These are phyloP conservation scores for Candida labiduridarum DNA, from an alignment of 1,139 yeast genomes.

Conservation along the genomic window DNA sequence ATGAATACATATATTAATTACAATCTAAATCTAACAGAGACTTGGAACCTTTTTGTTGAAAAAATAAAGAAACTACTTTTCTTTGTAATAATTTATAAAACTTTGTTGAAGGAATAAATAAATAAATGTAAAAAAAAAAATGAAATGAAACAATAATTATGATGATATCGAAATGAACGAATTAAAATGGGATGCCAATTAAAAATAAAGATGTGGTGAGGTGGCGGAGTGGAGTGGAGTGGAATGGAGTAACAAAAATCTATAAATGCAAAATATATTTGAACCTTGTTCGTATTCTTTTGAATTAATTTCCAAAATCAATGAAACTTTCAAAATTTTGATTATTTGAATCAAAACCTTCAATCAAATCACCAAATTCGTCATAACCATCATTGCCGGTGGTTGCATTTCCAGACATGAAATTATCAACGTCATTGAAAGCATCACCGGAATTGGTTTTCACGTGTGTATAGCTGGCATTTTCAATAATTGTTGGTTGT, in stretches of 20 bases:
- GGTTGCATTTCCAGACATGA: not conserved
- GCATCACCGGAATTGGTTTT: slow-evolving; percentile 1
- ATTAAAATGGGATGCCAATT: not conserved
- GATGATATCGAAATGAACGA: not conserved
- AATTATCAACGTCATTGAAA: not conserved
- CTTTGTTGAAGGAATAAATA: not conserved
- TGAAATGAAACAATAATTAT: not conserved
- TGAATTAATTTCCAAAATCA: slow-evolving; percentile 6
- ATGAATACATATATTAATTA: not conserved
- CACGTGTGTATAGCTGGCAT: slow-evolving; percentile 4
- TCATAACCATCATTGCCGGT: slow-evolving; percentile 4
- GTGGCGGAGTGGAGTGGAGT: not conserved
- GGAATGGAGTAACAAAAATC: not conserved
- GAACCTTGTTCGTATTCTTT: not conserved
- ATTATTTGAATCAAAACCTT: not conserved
- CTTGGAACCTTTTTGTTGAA: not conserved
- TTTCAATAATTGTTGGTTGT: slow-evolving; percentile 1
- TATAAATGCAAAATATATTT: not conserved
- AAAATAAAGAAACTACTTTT: not conserved
- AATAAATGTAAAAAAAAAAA: not conserved
- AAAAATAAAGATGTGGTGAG: no score
- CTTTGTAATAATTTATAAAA: no score
- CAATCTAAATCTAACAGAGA: not conserved
- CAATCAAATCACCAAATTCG: slow-evolving; percentile 1
- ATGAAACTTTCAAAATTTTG: slow-evolving; percentile 7